phyloP scores from a whole-genome alignment of 805 yeast genomes.

The Myxozyma mucilagina region DNA sequence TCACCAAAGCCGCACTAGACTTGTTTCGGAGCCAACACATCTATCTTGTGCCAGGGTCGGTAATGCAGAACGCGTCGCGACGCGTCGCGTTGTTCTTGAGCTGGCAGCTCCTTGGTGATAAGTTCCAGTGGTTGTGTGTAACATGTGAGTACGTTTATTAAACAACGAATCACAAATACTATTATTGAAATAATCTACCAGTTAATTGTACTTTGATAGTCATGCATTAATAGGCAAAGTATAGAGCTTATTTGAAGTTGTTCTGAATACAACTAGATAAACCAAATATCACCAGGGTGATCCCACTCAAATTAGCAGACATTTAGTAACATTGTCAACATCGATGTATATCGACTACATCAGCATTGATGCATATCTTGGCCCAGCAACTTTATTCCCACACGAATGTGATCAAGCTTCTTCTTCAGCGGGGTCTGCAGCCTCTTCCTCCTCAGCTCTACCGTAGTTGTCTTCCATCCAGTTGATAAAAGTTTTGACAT shows the following conservation, averaged over 20 bases:
- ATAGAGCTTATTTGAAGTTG: not conserved
- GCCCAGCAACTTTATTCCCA: not conserved
- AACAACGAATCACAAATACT: too few species aligned
- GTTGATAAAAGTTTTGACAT: constrained; percentile 14
- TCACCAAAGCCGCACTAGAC: constrained; percentile 6
- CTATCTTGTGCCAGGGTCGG: not conserved
- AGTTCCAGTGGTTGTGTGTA: too few species aligned
- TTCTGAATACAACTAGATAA: not conserved
- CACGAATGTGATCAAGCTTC: not conserved
- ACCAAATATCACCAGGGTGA: not conserved
- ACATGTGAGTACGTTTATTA: too few species aligned
- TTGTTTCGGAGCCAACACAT: not conserved
- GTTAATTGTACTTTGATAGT: too few species aligned
- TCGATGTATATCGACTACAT: not conserved
- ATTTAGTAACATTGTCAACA: not conserved
- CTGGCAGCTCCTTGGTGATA: not conserved
- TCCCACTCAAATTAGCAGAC: too few species aligned
- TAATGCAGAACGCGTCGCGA: not conserved
- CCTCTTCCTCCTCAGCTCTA: not conserved
- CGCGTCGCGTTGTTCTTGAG: not conserved
- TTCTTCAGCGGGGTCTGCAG: not conserved
- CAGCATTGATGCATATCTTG: not conserved
- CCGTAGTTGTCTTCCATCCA: constrained; percentile 26
- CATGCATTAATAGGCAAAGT: too few species aligned
- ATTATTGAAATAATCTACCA: too few species aligned